These are phyloP conservation scores for Cucumis melo DNA, from an alignment of 306 rosid species.

Conservation along the genomic window DNA sequence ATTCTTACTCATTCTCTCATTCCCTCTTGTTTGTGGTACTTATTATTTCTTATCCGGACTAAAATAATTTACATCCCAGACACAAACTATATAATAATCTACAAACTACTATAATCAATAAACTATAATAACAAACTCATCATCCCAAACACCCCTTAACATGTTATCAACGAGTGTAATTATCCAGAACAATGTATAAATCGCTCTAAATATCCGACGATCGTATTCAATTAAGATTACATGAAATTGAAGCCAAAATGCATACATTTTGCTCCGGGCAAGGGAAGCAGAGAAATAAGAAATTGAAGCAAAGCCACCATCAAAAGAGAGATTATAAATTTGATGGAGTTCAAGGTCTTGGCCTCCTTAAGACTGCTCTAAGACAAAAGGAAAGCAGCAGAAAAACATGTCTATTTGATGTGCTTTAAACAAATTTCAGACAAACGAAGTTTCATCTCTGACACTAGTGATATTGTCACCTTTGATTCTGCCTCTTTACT, in stretches of 20 bases:
- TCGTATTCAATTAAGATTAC: background rate
- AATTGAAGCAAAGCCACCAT: background rate
- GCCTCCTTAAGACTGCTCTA: background rate
- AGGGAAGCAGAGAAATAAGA: background rate
- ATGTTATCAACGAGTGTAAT: background rate
- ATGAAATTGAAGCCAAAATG: background rate
- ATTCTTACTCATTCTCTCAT: too few relatives aligned
- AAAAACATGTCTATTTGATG: background rate
- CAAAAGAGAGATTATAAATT: background rate
- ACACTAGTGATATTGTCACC: background rate
- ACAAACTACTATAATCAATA: too few relatives aligned
- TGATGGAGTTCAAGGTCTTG: background rate
- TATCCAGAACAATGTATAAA: background rate
- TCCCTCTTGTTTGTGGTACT: too few relatives aligned
- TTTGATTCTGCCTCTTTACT: background rate
- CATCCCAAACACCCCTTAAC: background rate
- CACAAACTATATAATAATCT: too few relatives aligned
- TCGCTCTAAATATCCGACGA: background rate
- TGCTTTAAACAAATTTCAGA: background rate
- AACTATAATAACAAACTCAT: too few relatives aligned
- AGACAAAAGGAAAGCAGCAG: background rate
- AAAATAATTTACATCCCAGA: too few relatives aligned
- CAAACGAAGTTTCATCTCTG: background rate
- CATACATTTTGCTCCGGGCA: background rate
- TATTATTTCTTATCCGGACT: too few relatives aligned